A percentile compares a stretch with the other conserved stretches of the same genome.
Conservation (phyloP, 2,329 filamentous ascomycete genomes). For the Akanthomyces muscarius region DNA sequence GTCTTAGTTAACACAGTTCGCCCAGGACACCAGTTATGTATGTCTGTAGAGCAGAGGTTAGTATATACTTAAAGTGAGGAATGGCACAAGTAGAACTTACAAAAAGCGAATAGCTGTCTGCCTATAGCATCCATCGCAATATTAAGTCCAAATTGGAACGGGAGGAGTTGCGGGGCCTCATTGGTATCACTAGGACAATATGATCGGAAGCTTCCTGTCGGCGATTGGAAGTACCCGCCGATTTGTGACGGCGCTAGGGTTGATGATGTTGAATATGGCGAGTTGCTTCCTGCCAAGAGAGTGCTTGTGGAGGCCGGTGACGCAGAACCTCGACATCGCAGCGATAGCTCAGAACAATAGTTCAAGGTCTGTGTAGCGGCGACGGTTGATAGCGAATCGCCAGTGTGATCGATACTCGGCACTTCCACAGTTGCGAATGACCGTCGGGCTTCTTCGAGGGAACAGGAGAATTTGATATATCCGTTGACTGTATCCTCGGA, state of each 20-base stretch:
- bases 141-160: slow-evolving; percentile 3
- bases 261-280: not conserved
- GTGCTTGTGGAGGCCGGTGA: not conserved
- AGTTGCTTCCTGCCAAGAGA: not conserved
- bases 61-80: slow-evolving; percentile 2
- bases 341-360: not conserved
- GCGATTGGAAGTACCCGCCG: not conserved
- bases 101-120: slow-evolving; percentile 10
- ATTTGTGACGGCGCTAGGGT: not conserved
- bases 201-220: not conserved
- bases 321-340: not conserved
- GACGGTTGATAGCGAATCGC: not conserved
- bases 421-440: not conserved
- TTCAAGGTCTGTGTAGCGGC: not conserved
- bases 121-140: slow-evolving; percentile 12
- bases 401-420: not conserved
- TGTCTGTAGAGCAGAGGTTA: slow-evolving; percentile 26
- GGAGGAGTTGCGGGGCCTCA: not conserved
- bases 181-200: not conserved
- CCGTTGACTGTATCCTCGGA: slow-evolving; percentile 34
- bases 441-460: slow-evolving; percentile 19
- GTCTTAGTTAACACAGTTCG: slow-evolving; percentile 35
- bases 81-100: not conserved
- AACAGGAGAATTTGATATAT: slow-evolving; percentile 38
- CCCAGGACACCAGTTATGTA: slow-evolving; percentile 39